These are phyloP conservation scores for Thermomucor indicae-seudaticae DNA, from an alignment of 371 early-diverging fungal genomes.

Conservation along the genomic window DNA sequence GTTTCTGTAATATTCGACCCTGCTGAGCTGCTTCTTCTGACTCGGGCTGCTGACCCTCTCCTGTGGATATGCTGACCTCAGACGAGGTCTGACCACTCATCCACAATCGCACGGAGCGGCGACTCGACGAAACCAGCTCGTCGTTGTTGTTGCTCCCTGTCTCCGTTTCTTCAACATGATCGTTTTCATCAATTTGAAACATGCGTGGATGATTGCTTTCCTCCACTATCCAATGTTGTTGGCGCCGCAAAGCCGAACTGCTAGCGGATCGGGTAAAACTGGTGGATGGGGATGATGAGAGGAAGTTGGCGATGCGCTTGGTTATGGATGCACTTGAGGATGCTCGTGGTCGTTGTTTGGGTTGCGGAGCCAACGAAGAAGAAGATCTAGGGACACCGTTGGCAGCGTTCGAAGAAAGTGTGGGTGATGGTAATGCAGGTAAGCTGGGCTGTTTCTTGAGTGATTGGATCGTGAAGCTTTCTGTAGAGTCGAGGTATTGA, in stretches of 20 bases:
- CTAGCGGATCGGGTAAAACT: slow-evolving; percentile 15
- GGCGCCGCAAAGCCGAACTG: slow-evolving; percentile 9
- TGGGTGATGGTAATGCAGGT: slow-evolving; percentile 10
- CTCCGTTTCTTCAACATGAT: not conserved
- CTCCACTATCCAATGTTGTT: not conserved
- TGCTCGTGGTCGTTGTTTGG: slow-evolving; percentile 11
- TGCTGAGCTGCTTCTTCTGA: too few relatives aligned
- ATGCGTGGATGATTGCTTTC: not conserved
- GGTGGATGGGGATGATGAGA: slow-evolving; percentile 9
- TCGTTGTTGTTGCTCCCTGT: not conserved
- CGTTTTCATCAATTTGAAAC: slow-evolving; percentile 1
- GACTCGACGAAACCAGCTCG: too few relatives aligned
- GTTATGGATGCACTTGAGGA: slow-evolving; percentile 19
- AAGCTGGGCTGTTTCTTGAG: slow-evolving; percentile 14
- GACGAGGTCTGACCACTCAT: not conserved
- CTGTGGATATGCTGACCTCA: too few relatives aligned
- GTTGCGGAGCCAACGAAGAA: slow-evolving; percentile 1
- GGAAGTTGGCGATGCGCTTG: slow-evolving; percentile 9
- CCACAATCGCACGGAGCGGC: slow-evolving; percentile 1
- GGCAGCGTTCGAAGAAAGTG: not conserved
- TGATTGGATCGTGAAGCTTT: slow-evolving; percentile 6
- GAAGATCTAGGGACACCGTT: not conserved
- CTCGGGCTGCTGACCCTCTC: too few relatives aligned
- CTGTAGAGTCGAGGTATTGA: not conserved
- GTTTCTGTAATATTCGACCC: too few relatives aligned